Percentiles rank a stretch among this genome's conserved stretches.
Conservation (phyloP, 2,329 filamentous ascomycete genomes). For the Thelonectria discophora region DNA sequence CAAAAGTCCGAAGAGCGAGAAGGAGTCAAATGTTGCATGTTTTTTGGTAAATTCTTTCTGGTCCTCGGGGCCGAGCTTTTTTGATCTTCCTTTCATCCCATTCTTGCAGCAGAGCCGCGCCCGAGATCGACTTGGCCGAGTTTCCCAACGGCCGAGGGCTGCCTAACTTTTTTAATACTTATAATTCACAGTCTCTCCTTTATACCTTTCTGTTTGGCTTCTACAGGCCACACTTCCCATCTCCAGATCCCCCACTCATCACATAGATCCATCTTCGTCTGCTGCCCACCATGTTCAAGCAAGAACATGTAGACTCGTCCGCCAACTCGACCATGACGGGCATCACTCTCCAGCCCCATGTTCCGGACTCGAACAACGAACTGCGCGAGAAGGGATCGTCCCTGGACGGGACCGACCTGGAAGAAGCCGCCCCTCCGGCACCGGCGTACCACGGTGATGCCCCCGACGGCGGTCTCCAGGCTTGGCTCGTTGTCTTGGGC, state of each 20-base stretch:
- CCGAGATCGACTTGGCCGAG: slow-evolving; percentile 1
- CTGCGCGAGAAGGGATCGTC: slow-evolving; percentile 9
- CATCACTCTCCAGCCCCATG: slow-evolving; percentile 19
- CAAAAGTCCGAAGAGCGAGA: slow-evolving; percentile 11
- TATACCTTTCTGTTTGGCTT: neutral
- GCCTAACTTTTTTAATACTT: neutral
- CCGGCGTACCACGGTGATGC: slow-evolving; percentile 11
- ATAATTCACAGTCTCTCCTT: slow-evolving; percentile 5
- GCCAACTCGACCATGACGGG: slow-evolving; percentile 28
- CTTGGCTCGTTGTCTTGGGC: slow-evolving; percentile 51
- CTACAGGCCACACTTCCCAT: neutral
- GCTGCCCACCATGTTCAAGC: slow-evolving; percentile 13
- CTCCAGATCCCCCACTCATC: neutral
- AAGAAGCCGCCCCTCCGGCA: slow-evolving; percentile 11
- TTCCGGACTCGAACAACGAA: slow-evolving; percentile 10
- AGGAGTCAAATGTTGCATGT: neutral
- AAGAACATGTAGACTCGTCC: slow-evolving; percentile 17
- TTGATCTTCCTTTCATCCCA: neutral
- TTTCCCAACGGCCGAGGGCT: neutral
- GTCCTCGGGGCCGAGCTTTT: slow-evolving; percentile 9
- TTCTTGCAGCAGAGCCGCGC: slow-evolving; percentile 2
- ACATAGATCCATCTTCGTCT: neutral
- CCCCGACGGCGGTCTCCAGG: slow-evolving; percentile 39
- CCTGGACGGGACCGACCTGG: slow-evolving; percentile 5
- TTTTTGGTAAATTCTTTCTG: neutral